Base-by-base conservation (phyloP, 306 rosid species). In the Glycine tomentella region DNA sequence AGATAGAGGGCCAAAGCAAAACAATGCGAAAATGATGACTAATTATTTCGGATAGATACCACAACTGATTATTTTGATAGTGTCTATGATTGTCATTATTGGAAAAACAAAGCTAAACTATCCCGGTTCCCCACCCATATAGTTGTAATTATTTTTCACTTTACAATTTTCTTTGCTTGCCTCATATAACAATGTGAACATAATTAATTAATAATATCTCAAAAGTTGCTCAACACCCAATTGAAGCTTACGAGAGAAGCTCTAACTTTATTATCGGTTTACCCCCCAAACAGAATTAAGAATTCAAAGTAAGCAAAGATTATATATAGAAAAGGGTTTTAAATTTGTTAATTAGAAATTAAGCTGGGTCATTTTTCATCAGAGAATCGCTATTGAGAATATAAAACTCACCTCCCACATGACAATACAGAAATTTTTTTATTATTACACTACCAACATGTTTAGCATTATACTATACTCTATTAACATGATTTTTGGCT, bases 21-120 rank as follows among this genome's bases (percentile, higher is more conserved):
- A 83, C 74, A 77, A 87, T 80, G 87, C 89, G 85, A 91, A 87
- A 85, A 92, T 90, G 91, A 95, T 92, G 92, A 58, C 90, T 91
- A 89, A 95, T 95, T 85, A 95, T 95, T 84, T 89, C 89, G 81
- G 81, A 81, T 76, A 87, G 95, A 95, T 95, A 87, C 91, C 81
- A 83, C 70, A 85, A 63, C 91, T 95, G 91, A 89, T 92, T 91
- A 89, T 88, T 84, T 91, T 91, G 88, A 90, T 90, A 81, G 86
- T 89, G 90, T 79, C 88, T 62, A 86, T 91, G 87, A 91, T 90
- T 84, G 86, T 86, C 93, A 75, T 87, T 87, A 89, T 92, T 89
- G 93, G 90, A 82, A 91, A 87, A 91, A 80, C 90, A 84, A 91
- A 78, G 92, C 74, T 88, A 75, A 82, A 82, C 90, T 85, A 90